These are phyloP conservation scores for Pezicula carpinea DNA, from an alignment of 2,329 filamentous ascomycete species.

Conservation along the genomic window DNA sequence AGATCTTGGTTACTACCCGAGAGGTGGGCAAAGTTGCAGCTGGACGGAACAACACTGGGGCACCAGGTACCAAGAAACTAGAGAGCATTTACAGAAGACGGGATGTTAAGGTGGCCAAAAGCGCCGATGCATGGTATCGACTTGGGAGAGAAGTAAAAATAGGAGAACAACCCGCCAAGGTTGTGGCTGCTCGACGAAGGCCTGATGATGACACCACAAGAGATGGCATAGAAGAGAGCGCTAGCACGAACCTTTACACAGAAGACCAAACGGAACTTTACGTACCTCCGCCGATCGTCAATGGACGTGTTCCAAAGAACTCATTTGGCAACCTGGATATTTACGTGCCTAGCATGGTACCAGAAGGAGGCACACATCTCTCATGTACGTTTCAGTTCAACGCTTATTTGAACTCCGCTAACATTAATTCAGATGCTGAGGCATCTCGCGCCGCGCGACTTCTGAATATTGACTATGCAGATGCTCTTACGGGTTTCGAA, in stretches of 20 bases:
- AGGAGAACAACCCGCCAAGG: conserved; percentile 79
- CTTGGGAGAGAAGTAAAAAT: conserved; percentile 74
- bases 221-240: conserved; percentile 39
- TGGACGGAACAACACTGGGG: conserved; percentile 47
- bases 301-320: conserved; percentile 80
- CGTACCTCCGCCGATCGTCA: conserved; percentile 67
- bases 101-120: conserved; percentile 75
- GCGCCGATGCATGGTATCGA: conserved; percentile 86
- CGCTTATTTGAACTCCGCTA: conserved; percentile 2
- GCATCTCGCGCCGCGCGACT: conserved; percentile 69
- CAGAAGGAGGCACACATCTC: conserved; percentile 73
- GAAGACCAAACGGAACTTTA: conserved; percentile 68
- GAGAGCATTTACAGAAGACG: conserved; percentile 78
- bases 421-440: conserved; percentile 41
- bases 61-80: conserved; percentile 36
- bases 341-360: conserved; percentile 90
- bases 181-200: conserved; percentile 45
- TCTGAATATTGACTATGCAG: conserved; percentile 78
- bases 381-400: conserved; percentile 36
- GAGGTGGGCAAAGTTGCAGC: conserved; percentile 74
- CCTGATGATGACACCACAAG: conserved; percentile 34
- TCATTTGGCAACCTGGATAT: conserved; percentile 91
- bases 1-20: conserved; percentile 68
- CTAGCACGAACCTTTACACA: conserved; percentile 55
- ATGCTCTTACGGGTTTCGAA: conserved; percentile 84